phyloP scores from a whole-genome alignment of 768 basidiomycete species.

The Candolleomyces eurysporus region DNA sequence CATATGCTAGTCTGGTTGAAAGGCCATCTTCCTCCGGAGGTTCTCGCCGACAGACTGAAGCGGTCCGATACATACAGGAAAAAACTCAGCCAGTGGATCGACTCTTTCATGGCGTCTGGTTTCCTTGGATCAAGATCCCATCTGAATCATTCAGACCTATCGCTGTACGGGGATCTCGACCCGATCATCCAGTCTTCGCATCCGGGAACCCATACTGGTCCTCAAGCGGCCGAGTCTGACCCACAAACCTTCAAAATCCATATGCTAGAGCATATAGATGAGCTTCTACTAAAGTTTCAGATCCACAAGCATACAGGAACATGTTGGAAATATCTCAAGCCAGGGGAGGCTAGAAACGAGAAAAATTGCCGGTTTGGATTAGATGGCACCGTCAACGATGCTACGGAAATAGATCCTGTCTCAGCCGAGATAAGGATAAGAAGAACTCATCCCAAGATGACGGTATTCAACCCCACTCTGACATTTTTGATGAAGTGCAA shows the following conservation, averaged over 20 bases:
- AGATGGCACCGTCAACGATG: not conserved
- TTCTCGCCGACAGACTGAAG: not conserved
- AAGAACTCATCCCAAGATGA: not conserved
- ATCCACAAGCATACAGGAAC: not conserved
- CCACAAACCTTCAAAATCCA: not conserved
- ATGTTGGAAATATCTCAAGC: not conserved
- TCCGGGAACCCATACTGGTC: not conserved
- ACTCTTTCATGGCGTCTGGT: constrained; percentile 5
- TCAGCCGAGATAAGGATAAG: not conserved
- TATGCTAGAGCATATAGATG: not conserved
- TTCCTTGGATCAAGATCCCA: not conserved
- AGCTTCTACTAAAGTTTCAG: not conserved
- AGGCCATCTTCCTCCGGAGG: constrained; percentile 11
- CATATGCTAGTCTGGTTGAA: constrained; percentile 14
- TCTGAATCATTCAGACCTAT: not conserved
- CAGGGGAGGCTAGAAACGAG: not conserved
- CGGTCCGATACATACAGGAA: constrained; percentile 2
- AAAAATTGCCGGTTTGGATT: not conserved
- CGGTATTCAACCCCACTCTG: not conserved
- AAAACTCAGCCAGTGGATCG: constrained; percentile 8
- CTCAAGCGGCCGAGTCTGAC: not conserved
- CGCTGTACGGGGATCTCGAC: not conserved
- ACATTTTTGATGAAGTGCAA: not conserved
- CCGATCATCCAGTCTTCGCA: not conserved
- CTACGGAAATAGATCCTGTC: not conserved